Evolutionary conservation across 2,329 filamentous ascomycete species (phyloP).

Genomic region (Ascocoryne sarcoides): DNA sequence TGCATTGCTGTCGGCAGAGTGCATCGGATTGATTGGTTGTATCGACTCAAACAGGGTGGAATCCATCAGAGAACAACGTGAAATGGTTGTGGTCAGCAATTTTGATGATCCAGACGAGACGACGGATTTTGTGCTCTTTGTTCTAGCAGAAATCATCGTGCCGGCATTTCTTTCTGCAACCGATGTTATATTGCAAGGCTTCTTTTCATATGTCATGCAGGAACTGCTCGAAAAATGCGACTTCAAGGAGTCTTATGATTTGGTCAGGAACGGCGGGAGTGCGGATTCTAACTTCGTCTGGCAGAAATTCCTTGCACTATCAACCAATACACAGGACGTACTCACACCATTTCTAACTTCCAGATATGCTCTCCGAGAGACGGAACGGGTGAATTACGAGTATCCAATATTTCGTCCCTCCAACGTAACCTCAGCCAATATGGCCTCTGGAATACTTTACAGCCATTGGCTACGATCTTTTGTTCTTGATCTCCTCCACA

Average conservation of each 20-base stretch:
- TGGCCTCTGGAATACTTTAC: slow-evolving; percentile 58
- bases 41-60: slow-evolving; percentile 88
- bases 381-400: slow-evolving; percentile 40
- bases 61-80: slow-evolving; percentile 63
- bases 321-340: slow-evolving; percentile 68
- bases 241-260: slow-evolving; percentile 47
- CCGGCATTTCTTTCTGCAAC: slow-evolving; percentile 86
- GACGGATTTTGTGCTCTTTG: slow-evolving; percentile 75
- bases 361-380: slow-evolving; percentile 64
- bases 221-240: slow-evolving; percentile 73
- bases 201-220: slow-evolving; percentile 91
- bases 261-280: slow-evolving; percentile 30
- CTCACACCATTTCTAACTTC: slow-evolving; percentile 85
- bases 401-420: slow-evolving; percentile 62
- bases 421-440: slow-evolving; percentile 15
- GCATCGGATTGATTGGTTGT: slow-evolving; percentile 82
- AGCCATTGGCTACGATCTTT: slow-evolving; percentile 74
- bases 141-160: slow-evolving; percentile 80
- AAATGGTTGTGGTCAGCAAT: slow-evolving; percentile 82
- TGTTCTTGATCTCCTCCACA: slow-evolving; percentile 73
- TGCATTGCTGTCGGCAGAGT: slow-evolving; percentile 65
- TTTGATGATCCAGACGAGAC: slow-evolving; percentile 72
- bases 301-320: slow-evolving; percentile 68
- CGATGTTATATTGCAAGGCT: slow-evolving; percentile 80
- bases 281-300: slow-evolving; percentile 46